phyloP scores from a whole-genome alignment of 23 red algal species.

The Gracilaria vermiculophylla region DNA sequence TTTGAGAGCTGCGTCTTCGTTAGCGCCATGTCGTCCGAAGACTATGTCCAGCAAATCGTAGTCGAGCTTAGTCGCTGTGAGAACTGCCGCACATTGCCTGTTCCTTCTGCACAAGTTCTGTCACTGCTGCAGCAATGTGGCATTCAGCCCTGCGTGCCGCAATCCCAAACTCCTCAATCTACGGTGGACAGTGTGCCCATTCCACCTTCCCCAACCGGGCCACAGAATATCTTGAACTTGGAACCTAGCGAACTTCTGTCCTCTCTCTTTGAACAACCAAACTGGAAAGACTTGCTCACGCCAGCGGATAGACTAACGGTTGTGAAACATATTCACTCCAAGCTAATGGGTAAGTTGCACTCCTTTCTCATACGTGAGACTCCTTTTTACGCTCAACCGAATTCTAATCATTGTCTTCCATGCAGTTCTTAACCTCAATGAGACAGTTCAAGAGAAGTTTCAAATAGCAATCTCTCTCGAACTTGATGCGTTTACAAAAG shows the following conservation, averaged over 20 bases:
- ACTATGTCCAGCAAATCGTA: not conserved
- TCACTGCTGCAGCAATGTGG: not conserved
- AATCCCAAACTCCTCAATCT: not conserved
- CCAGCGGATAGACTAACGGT: not conserved
- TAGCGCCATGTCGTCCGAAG: not conserved
- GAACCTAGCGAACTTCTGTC: not conserved
- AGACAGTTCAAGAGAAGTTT: not conserved
- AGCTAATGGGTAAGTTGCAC: not conserved
- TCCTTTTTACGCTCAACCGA: not conserved
- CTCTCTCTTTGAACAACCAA: not conserved
- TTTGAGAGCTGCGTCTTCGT: not conserved
- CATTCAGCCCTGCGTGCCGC: not conserved
- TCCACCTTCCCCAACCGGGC: not conserved
- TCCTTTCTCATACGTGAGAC: not conserved
- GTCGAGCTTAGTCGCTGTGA: not conserved
- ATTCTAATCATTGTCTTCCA: not conserved
- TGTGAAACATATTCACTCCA: not conserved
- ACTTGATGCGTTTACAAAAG: not conserved
- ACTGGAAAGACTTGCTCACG: slow-evolving; percentile 23
- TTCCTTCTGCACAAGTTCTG: not conserved
- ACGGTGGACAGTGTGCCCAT: not conserved
- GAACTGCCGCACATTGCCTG: not conserved
- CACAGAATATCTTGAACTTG: not conserved
- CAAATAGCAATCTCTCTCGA: not conserved
- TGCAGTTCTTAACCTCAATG: not conserved